Percentiles rank a stretch among this genome's conserved stretches.
These are phyloP conservation scores for Ceratobasidium sp. DNA, from an alignment of 1,284 basidiomycete species.

Conservation along the genomic window DNA sequence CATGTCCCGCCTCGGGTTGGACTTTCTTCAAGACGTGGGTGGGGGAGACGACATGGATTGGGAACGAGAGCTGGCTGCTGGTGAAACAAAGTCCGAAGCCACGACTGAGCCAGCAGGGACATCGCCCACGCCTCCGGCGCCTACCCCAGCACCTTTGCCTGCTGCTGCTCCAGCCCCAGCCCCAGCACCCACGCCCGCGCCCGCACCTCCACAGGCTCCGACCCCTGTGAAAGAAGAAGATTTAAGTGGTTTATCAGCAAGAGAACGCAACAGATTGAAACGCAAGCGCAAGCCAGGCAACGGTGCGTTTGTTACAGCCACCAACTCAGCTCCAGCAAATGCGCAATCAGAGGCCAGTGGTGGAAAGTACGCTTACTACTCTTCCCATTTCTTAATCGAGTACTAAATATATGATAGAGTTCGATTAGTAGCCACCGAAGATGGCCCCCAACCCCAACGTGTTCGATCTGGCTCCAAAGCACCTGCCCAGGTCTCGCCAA, in stretches of 20 bases:
- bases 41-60: conserved; percentile 74
- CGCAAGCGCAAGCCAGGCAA: conserved; percentile 89
- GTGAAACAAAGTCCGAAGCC: conserved; percentile 50
- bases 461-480: conserved; percentile 51
- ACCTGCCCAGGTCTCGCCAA: conserved; percentile 49
- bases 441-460: conserved; percentile 49
- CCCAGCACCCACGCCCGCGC: background rate
- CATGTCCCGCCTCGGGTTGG: conserved; percentile 79
- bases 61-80: conserved; percentile 72
- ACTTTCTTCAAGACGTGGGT: conserved; percentile 73
- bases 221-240: conserved; percentile 43
- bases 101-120: conserved; percentile 52
- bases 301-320: conserved; percentile 66
- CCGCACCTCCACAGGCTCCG: conserved; percentile 4
- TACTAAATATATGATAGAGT: conserved; percentile 55
- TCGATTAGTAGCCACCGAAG: conserved; percentile 60
- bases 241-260: conserved; percentile 65
- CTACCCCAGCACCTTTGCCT: conserved; percentile 50
- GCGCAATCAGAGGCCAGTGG: conserved; percentile 18
- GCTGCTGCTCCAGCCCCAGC: too few species aligned
- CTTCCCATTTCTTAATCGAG: background rate
- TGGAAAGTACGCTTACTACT: conserved; percentile 35
- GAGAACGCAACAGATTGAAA: conserved; percentile 88
- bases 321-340: conserved; percentile 5
- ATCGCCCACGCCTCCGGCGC: conserved; percentile 48